Conservation (phyloP, 768 basidiomycete genomes). For the Boletus tylopilopsis region DNA sequence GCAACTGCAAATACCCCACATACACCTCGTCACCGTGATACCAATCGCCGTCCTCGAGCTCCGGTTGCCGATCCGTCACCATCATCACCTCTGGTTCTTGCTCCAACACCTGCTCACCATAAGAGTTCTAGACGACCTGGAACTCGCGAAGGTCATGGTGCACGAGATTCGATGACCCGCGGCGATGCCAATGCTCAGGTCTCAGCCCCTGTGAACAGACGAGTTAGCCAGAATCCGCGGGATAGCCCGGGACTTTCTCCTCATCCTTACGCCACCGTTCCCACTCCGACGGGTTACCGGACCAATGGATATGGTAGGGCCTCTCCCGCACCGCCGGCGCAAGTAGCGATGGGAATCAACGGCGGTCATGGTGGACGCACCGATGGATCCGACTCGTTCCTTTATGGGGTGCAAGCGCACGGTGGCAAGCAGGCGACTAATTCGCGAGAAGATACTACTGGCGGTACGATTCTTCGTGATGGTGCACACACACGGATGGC, state of each 20-base stretch:
- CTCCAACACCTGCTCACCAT: conserved; percentile 63
- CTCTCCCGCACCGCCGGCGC: conserved; percentile 41
- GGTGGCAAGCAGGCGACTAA: conserved; percentile 47
- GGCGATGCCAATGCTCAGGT: conserved; percentile 60
- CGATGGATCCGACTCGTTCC: conserved; percentile 64
- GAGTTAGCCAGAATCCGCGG: conserved; percentile 62
- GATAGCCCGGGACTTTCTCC: conserved; percentile 46
- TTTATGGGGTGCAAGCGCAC: conserved; percentile 52
- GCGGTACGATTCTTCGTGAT: conserved; percentile 34
- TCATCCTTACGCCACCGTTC: conserved; percentile 72
- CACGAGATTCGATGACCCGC: conserved; percentile 45
- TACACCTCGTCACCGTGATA: conserved; percentile 50
- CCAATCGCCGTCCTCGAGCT: conserved; percentile 45
- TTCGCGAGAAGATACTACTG: conserved; percentile 52
- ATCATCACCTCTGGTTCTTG: conserved; percentile 56
- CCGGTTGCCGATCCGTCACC: conserved; percentile 57
- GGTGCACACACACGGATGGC: conserved; percentile 48
- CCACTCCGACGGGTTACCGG: conserved; percentile 56
- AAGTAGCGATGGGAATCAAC: conserved; percentile 36
- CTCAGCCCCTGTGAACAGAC: conserved; percentile 60
- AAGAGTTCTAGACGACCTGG: conserved; percentile 51
- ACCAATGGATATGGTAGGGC: conserved; percentile 52
- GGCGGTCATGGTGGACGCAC: conserved; percentile 40
- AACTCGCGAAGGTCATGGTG: conserved; percentile 43
- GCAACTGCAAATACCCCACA: conserved; percentile 55